Evolutionary conservation across 192 early-diverging fungal genomes (phyloP), one percentile per base, ranked within the genome.

Genomic region (Coemansia sp.): DNA sequence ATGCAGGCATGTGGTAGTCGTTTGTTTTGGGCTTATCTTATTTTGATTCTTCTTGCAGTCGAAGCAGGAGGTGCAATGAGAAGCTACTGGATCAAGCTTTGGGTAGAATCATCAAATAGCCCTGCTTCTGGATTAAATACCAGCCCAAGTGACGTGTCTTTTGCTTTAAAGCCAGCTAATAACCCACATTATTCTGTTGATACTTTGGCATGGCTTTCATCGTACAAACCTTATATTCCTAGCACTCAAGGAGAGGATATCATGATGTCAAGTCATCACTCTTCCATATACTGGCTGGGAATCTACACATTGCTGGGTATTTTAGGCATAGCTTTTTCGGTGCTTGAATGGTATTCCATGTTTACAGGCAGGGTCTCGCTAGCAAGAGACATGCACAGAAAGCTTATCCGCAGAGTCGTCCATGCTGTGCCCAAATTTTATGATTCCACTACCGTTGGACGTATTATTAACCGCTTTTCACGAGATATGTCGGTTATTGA

Each of bases 401-500:
- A 71, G 8, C 74, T 91, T 26, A 67, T 92, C 32, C 68, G 67
- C 39, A 74, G 85, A 13, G 84, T 94, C 16, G 70, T 90, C 13
- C 82, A 84, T 40, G 90, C 93, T 2, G 87, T 88, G 68, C 84
- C 95, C 22, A 85, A 89, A 22, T 97, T 96, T 86, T 96, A 92
- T 74, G 94, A 95, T 63, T 88, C 88, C 8, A 94, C 91, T 11
- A 95, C 96, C 8, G 79, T 92, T 19, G 94, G 94, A 21, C 87
- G 90, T 15, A 90, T 95, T 52, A 89, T 91, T 70, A 98, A 95
- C 72, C 76, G 96, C 48, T 95, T 94, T 67, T 91, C 92, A 36
- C 90, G 90, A 15, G 94, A 98, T 78, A 90, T 97, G 73, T 87
- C 87, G 18, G 88, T 88, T 4, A 80, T 97, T 62, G 95, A 98